These are phyloP conservation scores for Talaromyces stipitatus DNA, from an alignment of 495 filamentous ascomycete species.

Conservation along the genomic window DNA sequence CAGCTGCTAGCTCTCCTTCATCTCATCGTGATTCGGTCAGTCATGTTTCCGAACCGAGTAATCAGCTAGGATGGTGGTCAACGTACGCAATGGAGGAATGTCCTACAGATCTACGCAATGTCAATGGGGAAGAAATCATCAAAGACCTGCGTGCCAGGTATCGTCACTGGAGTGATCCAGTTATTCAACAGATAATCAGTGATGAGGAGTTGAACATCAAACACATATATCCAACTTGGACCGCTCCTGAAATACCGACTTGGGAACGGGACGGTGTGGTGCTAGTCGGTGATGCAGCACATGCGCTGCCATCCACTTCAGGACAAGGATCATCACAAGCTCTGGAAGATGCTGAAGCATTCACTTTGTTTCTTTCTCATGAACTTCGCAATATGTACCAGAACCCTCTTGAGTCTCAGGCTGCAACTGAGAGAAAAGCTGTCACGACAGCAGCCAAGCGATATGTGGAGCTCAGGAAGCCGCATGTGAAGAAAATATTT, in stretches of 20 bases:
- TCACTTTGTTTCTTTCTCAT: slow-evolving; percentile 27
- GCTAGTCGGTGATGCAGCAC: slow-evolving; percentile 37
- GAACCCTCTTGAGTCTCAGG: not conserved
- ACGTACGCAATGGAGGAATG: slow-evolving; percentile 33
- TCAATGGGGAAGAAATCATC: slow-evolving; percentile 31
- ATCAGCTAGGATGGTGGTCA: slow-evolving; percentile 40
- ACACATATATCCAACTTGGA: slow-evolving; percentile 48
- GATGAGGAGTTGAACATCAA: slow-evolving; percentile 25
- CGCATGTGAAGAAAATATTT: slow-evolving; percentile 21
- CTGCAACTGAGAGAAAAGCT: slow-evolving; percentile 5
- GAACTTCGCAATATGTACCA: slow-evolving; percentile 10
- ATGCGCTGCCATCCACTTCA: slow-evolving; percentile 39
- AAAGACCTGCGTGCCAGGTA: slow-evolving; percentile 38
- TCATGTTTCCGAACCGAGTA: slow-evolving; percentile 24
- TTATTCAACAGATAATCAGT: slow-evolving; percentile 36
- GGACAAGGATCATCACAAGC: slow-evolving; percentile 42
- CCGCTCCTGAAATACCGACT: slow-evolving; percentile 36
- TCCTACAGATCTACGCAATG: slow-evolving; percentile 21
- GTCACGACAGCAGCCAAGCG: slow-evolving; percentile 19
- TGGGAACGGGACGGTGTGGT: slow-evolving; percentile 38
- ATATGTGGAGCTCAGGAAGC: slow-evolving; percentile 22
- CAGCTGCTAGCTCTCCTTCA: slow-evolving; percentile 14
- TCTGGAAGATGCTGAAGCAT: slow-evolving; percentile 36
- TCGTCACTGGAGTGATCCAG: slow-evolving; percentile 40
- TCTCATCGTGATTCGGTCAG: slow-evolving; percentile 18